phyloP scores from a whole-genome alignment of 2,329 filamentous ascomycete species.

The Penicillium brasilianum region DNA sequence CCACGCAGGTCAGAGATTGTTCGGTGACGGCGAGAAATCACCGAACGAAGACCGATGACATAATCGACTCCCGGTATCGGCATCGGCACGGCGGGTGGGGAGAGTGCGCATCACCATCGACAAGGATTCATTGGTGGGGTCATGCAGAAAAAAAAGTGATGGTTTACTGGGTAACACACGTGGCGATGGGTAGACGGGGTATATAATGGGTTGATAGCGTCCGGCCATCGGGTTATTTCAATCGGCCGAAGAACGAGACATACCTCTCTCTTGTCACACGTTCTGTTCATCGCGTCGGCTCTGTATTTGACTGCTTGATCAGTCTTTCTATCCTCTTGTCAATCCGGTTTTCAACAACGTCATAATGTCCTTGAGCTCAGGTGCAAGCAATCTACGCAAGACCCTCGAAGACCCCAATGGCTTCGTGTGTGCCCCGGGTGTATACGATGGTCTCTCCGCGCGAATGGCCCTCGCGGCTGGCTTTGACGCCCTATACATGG shows the following conservation, averaged over 20 bases:
- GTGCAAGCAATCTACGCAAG: constrained; percentile 41
- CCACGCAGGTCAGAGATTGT: background rate
- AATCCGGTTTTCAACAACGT: constrained; percentile 6
- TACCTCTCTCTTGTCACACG: background rate
- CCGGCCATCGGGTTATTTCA: background rate
- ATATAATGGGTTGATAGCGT: background rate
- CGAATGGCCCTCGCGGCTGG: constrained; percentile 55
- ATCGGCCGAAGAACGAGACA: background rate
- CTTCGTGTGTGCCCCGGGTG: constrained; percentile 54
- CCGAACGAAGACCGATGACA: constrained; percentile 20
- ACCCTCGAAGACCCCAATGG: constrained; percentile 39
- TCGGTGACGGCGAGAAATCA: constrained; percentile 16
- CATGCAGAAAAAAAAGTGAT: constrained; percentile 14
- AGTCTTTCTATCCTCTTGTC: background rate
- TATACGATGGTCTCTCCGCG: constrained; percentile 59
- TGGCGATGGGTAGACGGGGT: constrained; percentile 4
- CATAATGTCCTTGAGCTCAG: constrained; percentile 33
- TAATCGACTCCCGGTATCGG: constrained; percentile 26
- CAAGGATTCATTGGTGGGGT: constrained; percentile 18
- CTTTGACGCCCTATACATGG: constrained; percentile 59
- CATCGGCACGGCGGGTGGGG: constrained; percentile 20
- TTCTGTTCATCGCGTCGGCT: background rate
- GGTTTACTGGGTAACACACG: constrained; percentile 14
- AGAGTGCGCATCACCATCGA: constrained; percentile 23
- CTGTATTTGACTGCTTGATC: background rate